Base-by-base conservation (phyloP, 1,284 basidiomycete genomes). In the Ceratobasidium sp. region DNA sequence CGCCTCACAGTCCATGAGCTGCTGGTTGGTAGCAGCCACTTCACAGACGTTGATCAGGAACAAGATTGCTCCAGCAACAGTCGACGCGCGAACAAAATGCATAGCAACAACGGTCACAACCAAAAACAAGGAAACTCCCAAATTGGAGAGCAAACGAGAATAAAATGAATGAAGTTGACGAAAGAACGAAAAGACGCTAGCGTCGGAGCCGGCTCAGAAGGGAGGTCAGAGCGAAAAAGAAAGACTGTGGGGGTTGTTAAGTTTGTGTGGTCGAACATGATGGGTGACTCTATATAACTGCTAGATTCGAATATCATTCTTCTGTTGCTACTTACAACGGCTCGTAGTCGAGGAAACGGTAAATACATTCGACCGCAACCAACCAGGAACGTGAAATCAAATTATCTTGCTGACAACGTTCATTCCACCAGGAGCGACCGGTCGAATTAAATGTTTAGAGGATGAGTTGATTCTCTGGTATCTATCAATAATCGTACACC, bases 401-500 rank as follows among this genome's bases (percentile, higher is more conserved):
- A 50, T 50, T 50, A 14, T 26, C 48, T 23, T 18, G 9, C 16
- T 4, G 45, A 18, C 45, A 18, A 5, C 14, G 45, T 46, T 46
- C n/a, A 21, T 46, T 46, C n/a, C n/a, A n/a, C n/a, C n/a, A n/a
- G n/a, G n/a, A n/a, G n/a, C n/a, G n/a, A n/a, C n/a, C n/a, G n/a
- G n/a, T n/a, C n/a, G n/a, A n/a, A n/a, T n/a, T n/a, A n/a, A n/a
- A n/a, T n/a, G n/a, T n/a, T n/a, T n/a, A n/a, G n/a, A n/a, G n/a
- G n/a, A n/a, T n/a, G n/a, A 28, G 21, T 30, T 26, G 26, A 16
- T 52, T 4, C 23, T 52, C 16, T 4, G 48, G 48, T 52, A 52
- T 52, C 48, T 26, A 30, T 30, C 26, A 28, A 55, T 65, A 39
- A 65, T 65, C 30, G 34, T 65, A 65, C 62, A 65, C 53, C 18